Evolutionary conservation across 805 yeast genomes (phyloP).

Genomic region (Candida succiphila): DNA sequence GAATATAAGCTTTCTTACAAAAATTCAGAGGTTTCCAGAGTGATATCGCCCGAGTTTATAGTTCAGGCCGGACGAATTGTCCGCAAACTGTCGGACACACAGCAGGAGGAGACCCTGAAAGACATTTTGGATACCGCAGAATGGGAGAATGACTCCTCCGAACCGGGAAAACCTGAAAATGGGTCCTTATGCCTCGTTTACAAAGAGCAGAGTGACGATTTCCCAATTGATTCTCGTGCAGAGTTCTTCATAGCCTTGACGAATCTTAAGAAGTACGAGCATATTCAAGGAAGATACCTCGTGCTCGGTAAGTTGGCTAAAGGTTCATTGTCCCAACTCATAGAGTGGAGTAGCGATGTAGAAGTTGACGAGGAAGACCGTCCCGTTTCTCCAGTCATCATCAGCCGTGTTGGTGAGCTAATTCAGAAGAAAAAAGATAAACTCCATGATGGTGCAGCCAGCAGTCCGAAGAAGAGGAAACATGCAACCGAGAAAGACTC

Average conservation of each 20-base stretch:
- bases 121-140: conserved; percentile 5
- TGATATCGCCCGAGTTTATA: conserved; percentile 19
- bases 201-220: background rate
- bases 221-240: conserved; percentile 2
- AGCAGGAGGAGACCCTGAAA: background rate
- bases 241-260: conserved; percentile 17
- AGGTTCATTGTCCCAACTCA: conserved; percentile 1
- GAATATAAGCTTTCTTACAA: conserved; percentile 6
- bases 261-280: conserved; percentile 8
- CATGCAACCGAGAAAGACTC: conserved; percentile 1
- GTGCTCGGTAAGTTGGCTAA: conserved; percentile 15
- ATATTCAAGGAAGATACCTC: conserved; percentile 8
- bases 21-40: conserved; percentile 12
- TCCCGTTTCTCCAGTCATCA: conserved; percentile 9
- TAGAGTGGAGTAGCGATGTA: conserved; percentile 8
- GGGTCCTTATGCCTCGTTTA: conserved; percentile 12
- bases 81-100: conserved; percentile 1
- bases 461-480: background rate
- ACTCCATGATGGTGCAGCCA: background rate
- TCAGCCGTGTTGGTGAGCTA: conserved; percentile 16
- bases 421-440: conserved; percentile 1
- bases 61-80: conserved; percentile 14
- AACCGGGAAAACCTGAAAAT: background rate
- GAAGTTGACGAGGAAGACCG: conserved; percentile 9
- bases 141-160: background rate